Conservation (phyloP, 73 alveolate genomes). For the Tetrahymena borealis region DNA sequence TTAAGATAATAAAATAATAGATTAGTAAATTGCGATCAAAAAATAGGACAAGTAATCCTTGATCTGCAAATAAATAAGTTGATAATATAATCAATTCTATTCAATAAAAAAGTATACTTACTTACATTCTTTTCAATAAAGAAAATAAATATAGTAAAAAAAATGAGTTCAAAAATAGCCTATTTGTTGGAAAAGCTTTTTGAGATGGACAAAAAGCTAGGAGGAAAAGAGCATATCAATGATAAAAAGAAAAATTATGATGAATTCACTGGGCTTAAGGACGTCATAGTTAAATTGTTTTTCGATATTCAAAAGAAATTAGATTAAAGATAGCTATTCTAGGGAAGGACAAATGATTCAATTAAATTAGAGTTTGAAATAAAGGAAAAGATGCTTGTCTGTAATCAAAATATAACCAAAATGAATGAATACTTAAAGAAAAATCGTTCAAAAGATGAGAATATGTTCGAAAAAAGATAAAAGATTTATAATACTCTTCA, state of each 20-base stretch:
- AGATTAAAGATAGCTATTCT: background rate
- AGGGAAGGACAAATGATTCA: background rate
- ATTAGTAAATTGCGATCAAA: background rate
- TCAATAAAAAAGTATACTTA: background rate
- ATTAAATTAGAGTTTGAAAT: background rate
- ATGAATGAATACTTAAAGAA: background rate
- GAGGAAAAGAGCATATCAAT: background rate
- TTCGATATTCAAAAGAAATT: background rate
- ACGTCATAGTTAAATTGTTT: background rate
- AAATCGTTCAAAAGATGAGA: background rate
- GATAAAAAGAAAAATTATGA: background rate
- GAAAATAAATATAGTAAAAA: background rate
- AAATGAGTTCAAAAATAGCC: background rate
- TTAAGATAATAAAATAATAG: too few species aligned
- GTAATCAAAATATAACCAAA: background rate
- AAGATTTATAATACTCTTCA: background rate
- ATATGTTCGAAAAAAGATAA: background rate
- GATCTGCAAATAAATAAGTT: background rate
- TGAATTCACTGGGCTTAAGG: background rate
- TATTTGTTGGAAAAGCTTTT: background rate
- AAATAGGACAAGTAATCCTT: background rate
- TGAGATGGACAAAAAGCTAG: background rate
- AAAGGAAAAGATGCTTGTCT: background rate
- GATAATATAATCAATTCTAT: background rate
- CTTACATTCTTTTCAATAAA: background rate